Percentiles rank a stretch among this genome's conserved stretches.
Conservation (phyloP, 345 rosid species). For the Euclidium syriacum region DNA sequence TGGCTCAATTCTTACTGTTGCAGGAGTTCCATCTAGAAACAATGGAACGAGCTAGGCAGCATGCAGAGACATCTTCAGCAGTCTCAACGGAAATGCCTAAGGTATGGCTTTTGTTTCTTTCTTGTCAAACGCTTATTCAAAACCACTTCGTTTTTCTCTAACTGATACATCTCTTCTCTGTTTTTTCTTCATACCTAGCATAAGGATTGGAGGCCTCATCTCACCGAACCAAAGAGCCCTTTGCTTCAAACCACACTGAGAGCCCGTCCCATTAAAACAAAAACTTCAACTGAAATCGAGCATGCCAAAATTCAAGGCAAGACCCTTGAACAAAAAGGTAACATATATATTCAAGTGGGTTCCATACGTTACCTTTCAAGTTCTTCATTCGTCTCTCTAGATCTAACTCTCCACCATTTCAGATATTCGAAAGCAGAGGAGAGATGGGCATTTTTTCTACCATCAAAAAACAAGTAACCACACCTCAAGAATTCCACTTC, state of each 20-base stretch:
- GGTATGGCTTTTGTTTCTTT: conserved; percentile 26
- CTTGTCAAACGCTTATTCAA: neutral
- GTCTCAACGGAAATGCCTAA: conserved; percentile 54
- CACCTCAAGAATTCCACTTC: conserved; percentile 73
- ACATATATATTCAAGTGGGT: neutral
- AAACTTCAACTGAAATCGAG: conserved; percentile 68
- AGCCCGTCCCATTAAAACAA: conserved; percentile 63
- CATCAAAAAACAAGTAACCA: conserved; percentile 51
- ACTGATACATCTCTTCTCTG: neutral
- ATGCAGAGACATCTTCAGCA: conserved; percentile 59
- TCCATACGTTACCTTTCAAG: neutral
- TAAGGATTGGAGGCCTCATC: conserved; percentile 50
- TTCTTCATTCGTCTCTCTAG: neutral
- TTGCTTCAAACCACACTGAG: conserved; percentile 63
- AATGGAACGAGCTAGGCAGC: conserved; percentile 52
- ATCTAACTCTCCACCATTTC: conserved; percentile 1
- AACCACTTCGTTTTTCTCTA: neutral
- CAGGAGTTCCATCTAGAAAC: conserved; percentile 78
- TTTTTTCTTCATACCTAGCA: conserved; percentile 25
- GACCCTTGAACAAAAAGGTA: conserved; percentile 79
- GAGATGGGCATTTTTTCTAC: conserved; percentile 54
- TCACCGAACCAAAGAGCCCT: conserved; percentile 66
- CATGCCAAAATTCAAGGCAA: conserved; percentile 83
- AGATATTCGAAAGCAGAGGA: conserved; percentile 86
- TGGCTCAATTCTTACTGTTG: neutral